phyloP scores from a whole-genome alignment of 176 grass and related monocot species.

The Aechmea fasciata region DNA sequence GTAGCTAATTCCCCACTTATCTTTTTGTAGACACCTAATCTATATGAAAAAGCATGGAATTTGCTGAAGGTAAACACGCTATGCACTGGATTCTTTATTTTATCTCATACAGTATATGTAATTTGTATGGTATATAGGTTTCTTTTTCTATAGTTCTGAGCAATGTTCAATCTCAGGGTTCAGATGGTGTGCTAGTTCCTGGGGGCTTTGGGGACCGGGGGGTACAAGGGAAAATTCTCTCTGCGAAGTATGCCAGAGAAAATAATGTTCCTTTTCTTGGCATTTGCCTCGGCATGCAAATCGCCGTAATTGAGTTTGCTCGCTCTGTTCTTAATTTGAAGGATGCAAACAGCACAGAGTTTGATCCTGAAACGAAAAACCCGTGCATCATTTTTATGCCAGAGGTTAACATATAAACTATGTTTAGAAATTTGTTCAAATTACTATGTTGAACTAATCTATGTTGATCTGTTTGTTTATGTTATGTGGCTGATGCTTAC shows the following conservation, averaged over 20 bases:
- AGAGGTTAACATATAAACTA: constrained; percentile 24
- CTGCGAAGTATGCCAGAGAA: constrained; percentile 43
- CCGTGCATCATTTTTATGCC: constrained; percentile 43
- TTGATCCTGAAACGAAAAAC: constrained; percentile 25
- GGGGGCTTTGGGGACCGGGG: constrained; percentile 43
- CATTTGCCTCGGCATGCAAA: constrained; percentile 56
- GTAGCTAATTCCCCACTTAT: background rate
- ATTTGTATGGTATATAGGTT: background rate
- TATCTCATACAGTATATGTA: background rate
- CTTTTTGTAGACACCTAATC: constrained; percentile 30
- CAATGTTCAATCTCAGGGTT: constrained; percentile 28
- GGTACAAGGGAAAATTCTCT: constrained; percentile 36
- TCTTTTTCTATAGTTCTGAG: background rate
- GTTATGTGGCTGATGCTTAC: background rate
- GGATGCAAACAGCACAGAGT: constrained; percentile 38
- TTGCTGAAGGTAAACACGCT: constrained; percentile 31
- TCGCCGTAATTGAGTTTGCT: constrained; percentile 41
- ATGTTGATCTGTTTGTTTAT: constrained; percentile 5
- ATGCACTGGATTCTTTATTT: background rate
- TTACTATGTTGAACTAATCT: constrained; percentile 1
- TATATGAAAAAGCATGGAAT: constrained; percentile 50
- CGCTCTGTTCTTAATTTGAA: constrained; percentile 31
- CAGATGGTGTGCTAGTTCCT: constrained; percentile 49
- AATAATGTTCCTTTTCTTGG: constrained; percentile 48
- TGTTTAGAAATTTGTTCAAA: background rate